Evolutionary conservation across 2,329 filamentous ascomycete genomes (phyloP), one percentile per base, ranked within the genome.

Genomic region (Eurotiales sp.): DNA sequence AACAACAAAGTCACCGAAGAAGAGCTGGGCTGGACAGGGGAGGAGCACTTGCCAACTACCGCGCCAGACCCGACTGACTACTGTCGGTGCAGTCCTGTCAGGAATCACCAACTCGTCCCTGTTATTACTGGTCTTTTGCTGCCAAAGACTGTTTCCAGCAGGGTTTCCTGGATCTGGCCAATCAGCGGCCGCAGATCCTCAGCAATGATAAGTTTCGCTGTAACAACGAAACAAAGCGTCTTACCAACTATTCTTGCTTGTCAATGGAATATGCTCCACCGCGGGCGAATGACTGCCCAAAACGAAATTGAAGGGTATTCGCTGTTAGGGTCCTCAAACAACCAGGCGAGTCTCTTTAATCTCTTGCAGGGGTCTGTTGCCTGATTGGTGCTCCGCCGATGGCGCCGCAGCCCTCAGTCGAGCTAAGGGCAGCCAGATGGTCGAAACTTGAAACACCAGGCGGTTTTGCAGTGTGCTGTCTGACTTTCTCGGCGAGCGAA

Each of bases 371-470:
- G 22, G 22, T 30, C 15, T 37, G 45, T 47, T 40, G 39, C 14
- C 39, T 47, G 46, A 42, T 49, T 49, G 37, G 37, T 12, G 27
- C 19, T 30, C 15, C 15, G 37, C 42, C 32, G 46, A 23, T n/a
- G 46, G 25, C 39, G 27, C 19, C 14, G 11, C 27, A 42, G 46
- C 37, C 46, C 46, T 43, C 42, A 47, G 23, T 27, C 34, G 32
- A 49, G 27, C 23, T 36, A 36, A 36, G 8, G 8, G 8, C 14
- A 34, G 17, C 17, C 40, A 27, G n/a, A n/a, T n/a, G 37, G 46
- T 42, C 46, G 46, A 49, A 49, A 49, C 37, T 23, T 49, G 46
- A 49, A 49, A 49, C 46, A 34, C 37, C 37, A 42, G 19, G 2
- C 25, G 23, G 46, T 17, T 32, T 41, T 21, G 39, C 39, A 25